phyloP scores from a whole-genome alignment of 208 protist genomes.

The Wallacemonas sp. region DNA sequence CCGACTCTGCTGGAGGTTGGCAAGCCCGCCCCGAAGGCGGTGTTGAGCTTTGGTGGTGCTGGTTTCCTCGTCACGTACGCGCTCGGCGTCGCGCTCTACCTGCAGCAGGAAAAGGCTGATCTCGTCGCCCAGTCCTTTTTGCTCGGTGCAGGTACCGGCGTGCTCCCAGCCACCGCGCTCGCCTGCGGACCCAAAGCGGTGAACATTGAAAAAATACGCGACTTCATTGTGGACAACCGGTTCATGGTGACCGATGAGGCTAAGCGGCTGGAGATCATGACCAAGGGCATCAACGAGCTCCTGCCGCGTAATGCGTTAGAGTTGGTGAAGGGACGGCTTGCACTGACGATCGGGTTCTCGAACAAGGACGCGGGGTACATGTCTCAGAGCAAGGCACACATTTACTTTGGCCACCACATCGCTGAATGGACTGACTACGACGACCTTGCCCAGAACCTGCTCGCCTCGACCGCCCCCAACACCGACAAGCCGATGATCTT shows the following conservation, averaged over 20 bases:
- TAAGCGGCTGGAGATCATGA: conserved; percentile 62
- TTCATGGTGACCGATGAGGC: conserved; percentile 81
- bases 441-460: conserved; percentile 82
- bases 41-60: conserved; percentile 85
- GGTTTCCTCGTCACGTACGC: conserved; percentile 88
- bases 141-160: conserved; percentile 77
- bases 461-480: conserved; percentile 84
- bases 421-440: conserved; percentile 69
- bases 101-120: conserved; percentile 85
- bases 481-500: conserved; percentile 83
- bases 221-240: conserved; percentile 80
- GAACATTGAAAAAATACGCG: conserved; percentile 75
- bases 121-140: conserved; percentile 75
- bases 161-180: conserved; percentile 80
- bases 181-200: conserved; percentile 68
- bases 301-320: conserved; percentile 75
- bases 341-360: conserved; percentile 87
- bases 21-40: conserved; percentile 73
- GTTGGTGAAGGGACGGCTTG: conserved; percentile 71
- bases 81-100: conserved; percentile 86
- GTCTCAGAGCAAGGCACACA: conserved; percentile 73
- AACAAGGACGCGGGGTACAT: conserved; percentile 86
- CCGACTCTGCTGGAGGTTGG: conserved; percentile 84
- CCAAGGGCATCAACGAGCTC: conserved; percentile 70
- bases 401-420: conserved; percentile 91